Percentiles rank a stretch among this genome's conserved stretches.
Conservation (phyloP, 1,284 basidiomycete genomes). For the Schizophyllum amplum region DNA sequence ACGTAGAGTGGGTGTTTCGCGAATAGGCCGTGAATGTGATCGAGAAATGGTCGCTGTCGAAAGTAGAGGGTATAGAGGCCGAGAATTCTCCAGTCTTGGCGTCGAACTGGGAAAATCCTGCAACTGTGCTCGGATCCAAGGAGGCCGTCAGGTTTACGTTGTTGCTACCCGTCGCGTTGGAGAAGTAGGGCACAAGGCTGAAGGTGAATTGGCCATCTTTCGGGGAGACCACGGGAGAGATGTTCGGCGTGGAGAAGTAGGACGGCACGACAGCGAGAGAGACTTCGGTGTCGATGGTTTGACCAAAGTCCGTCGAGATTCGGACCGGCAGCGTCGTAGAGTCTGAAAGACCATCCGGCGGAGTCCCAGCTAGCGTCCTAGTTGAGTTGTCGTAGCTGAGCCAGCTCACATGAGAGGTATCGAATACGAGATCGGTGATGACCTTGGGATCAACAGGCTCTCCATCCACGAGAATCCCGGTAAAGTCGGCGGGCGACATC, state of each 20-base stretch:
- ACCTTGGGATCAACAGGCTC: conserved; percentile 43
- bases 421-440: conserved; percentile 43
- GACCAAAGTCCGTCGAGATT: conserved; percentile 48
- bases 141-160: conserved; percentile 41
- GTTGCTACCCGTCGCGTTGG: conserved; percentile 33
- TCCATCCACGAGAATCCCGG: conserved; percentile 55
- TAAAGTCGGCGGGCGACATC: conserved; percentile 48
- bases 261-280: conserved; percentile 59
- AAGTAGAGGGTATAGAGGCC: conserved; percentile 14
- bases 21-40: conserved; percentile 62
- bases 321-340: conserved; percentile 39
- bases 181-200: conserved; percentile 43
- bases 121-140: conserved; percentile 39
- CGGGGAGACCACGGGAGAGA: conserved; percentile 47
- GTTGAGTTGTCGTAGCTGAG: conserved; percentile 51
- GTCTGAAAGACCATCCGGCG: conserved; percentile 48
- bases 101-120: conserved; percentile 43
- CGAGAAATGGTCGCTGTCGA: conserved; percentile 26
- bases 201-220: conserved; percentile 39
- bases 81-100: conserved; percentile 25
- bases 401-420: conserved; percentile 56
- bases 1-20: conserved; percentile 58
- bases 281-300: conserved; percentile 55
- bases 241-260: conserved; percentile 50
- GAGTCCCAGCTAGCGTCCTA: conserved; percentile 55